Base-by-base conservation (phyloP, 345 rosid genomes). In the Firmiana major region DNA sequence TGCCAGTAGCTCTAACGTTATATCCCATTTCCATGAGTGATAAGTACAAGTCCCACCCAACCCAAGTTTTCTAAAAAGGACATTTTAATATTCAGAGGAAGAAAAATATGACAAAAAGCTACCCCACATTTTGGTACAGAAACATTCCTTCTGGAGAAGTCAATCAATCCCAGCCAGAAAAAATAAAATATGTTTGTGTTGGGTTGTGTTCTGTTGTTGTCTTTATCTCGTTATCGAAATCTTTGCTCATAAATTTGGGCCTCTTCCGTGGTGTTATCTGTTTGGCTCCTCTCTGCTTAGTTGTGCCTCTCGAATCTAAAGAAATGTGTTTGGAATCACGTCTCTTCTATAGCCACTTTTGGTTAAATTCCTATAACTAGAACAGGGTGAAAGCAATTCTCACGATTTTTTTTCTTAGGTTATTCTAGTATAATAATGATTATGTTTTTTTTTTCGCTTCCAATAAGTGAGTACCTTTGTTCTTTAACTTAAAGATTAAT, bases 61-160 rank as follows among this genome's bases (percentile, higher is more conserved):
- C 34, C 34, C 34, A 31, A 31, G 34, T 31, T 31, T 31, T 31
- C 34, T 31, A 31, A 31, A 45, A 72, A 38, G 42, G 36, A n/a
- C 42, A 45, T 54, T 77, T 76, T 77, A 4, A 62, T 59, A 74
- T 73, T 68, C n/a, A 34, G 15, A 60, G 75, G 28, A 34, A 11
- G 48, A 72, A 79, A 78, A 73, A 24, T 45, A 70, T 51, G 80
- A 51, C 77, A 68, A 26, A 67, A 28, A 19, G 28, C 10, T 71
- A 51, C 74, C 74, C 73, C 59, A 60, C 59, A 26, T 12, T 22
- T 69, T 16, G 36, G 55, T 48, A 46, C 73, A 46, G 38, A 49
- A 71, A 71, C 75, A 71, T 71, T 71, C 62, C 74, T 31, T 49
- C 31, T 19, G 10, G 9, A 51, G 17, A 71, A 34, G 40, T 71